phyloP scores from a whole-genome alignment of 306 rosid genomes.

The Cyamopsis tetragonoloba region DNA sequence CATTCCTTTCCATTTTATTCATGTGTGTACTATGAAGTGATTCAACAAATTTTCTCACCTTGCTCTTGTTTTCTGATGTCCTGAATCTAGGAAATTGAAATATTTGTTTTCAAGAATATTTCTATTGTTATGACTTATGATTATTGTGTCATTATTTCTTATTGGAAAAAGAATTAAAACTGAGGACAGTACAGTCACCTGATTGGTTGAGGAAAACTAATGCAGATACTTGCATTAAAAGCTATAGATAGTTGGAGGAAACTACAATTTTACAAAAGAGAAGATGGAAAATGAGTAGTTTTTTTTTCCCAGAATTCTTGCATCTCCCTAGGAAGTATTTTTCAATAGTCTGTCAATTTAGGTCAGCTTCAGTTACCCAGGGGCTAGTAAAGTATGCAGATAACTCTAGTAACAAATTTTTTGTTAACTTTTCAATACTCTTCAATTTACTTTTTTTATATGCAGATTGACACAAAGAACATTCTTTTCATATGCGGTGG shows the following conservation, averaged over 20 bases:
- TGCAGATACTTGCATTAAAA: neutral
- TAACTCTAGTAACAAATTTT: neutral
- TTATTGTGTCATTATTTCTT: neutral
- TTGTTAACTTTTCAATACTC: conserved; percentile 6
- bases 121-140: neutral
- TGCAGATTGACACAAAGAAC: conserved; percentile 89
- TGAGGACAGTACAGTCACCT: neutral
- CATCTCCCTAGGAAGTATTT: neutral
- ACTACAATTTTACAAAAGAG: neutral
- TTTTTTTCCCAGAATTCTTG: neutral
- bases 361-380: neutral
- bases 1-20: neutral
- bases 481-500: conserved; percentile 97
- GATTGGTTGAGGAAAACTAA: neutral
- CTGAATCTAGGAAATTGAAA: neutral
- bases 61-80: conserved; percentile 15
- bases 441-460: conserved; percentile 17
- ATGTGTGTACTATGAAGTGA: neutral
- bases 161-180: neutral
- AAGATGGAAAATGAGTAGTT: neutral
- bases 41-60: neutral
- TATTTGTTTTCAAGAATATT: conserved; percentile 2
- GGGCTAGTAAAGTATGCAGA: neutral
- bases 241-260: neutral
- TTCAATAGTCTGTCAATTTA: neutral